Base-by-base conservation (phyloP, 805 yeast species). In the Hanseniaspora mollemarum region DNA sequence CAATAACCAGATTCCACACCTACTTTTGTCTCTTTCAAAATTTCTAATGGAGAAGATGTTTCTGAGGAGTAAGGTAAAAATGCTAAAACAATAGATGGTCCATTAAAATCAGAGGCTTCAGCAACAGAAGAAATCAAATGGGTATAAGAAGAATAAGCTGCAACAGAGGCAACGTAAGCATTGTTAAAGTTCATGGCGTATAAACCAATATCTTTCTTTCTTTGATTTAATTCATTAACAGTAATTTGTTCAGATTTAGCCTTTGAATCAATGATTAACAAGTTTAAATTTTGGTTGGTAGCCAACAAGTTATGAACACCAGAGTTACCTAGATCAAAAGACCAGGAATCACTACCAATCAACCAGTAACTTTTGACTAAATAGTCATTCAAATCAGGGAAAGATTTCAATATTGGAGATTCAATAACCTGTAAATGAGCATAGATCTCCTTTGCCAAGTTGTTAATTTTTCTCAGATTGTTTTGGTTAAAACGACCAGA, bases 1-100 rank as follows among this genome's bases (percentile, higher is more conserved):
- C 96, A 87, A 69, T 83, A 82, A n/a, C 97, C 97, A 31, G 87
- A 71, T 60, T 86, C 96, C 42, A 90, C 94, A 21, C 95, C 90
- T 55, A 69, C 70, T 66, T 90, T 90, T 31, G 96, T 88, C 63
- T 85, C 92, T 63, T 83, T 81, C 59, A 90, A 72, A 41, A 88
- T 78, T 24, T 79, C 75, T 57, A 90, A 69, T 37, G 94, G 81
- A 54, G 79, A 70, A 55, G 81, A 82, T 51, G 69, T 71, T 61
- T 83, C 90, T 19, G 71, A 64, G 43, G 70, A 62, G 64, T 81
- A 80, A 38, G 97, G 97, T 59, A 88, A 71, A 64, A 88, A 87
- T 3, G 96, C 96, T 58, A 90, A 74, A 33, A 90, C 85, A 51
- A 90, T 74, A 1, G 96, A 84, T 4, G 96, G 97, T 53, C 97